Conservation (phyloP, 1,284 basidiomycete genomes). For the Prillingera fragicola region DNA sequence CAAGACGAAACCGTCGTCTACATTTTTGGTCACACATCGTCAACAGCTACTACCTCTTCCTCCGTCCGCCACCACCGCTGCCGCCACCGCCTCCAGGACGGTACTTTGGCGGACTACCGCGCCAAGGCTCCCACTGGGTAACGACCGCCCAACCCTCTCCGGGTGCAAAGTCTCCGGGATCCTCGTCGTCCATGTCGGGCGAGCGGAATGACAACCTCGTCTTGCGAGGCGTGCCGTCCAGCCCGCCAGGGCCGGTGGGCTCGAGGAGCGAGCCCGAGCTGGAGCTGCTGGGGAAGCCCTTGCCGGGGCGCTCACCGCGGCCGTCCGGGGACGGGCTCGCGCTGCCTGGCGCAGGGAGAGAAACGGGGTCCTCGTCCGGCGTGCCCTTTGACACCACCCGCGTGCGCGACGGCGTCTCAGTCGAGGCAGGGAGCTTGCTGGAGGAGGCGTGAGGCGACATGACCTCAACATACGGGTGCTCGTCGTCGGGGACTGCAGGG, state of each 20-base stretch:
- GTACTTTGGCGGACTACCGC: conserved; percentile 1
- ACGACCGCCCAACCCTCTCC: conserved; percentile 45
- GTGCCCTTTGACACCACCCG: too few relatives aligned
- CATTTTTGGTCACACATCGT: too few relatives aligned
- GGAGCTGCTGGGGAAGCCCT: too few relatives aligned
- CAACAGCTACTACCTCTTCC: too few relatives aligned
- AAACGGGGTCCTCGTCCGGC: too few relatives aligned
- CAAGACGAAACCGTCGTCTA: too few relatives aligned
- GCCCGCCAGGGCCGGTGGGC: neutral
- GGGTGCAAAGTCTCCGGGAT: conserved; percentile 43
- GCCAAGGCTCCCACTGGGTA: conserved; percentile 31
- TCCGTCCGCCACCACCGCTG: too few relatives aligned
- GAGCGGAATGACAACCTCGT: conserved; percentile 15
- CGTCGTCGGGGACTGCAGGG: conserved; percentile 42
- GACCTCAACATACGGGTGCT: conserved; percentile 39
- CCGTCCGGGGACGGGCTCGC: too few relatives aligned
- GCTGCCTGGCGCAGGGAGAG: too few relatives aligned
- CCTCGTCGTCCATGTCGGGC: conserved; percentile 43
- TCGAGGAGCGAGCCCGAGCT: too few relatives aligned
- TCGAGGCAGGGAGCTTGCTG: conserved; percentile 30
- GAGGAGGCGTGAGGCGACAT: conserved; percentile 27
- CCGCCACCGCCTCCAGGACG: too few relatives aligned
- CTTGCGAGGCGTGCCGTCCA: neutral
- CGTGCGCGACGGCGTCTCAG: neutral
- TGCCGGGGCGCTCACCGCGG: too few relatives aligned